Base-by-base conservation (phyloP, 768 basidiomycete genomes). In the Brasilioporus rufonigricans region DNA sequence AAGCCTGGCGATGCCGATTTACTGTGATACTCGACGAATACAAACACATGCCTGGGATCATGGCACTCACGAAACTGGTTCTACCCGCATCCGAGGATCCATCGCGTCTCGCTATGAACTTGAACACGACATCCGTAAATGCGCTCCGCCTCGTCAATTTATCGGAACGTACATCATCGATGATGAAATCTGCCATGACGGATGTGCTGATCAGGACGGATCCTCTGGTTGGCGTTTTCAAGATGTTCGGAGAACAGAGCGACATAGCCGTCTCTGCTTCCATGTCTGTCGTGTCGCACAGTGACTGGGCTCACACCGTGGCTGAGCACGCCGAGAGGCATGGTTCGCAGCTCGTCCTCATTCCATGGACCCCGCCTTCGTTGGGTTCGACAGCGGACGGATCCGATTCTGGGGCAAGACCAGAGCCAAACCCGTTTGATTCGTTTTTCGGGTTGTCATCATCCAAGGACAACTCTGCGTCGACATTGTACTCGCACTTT, bases 11-110 rank as follows among this genome's bases (percentile, higher is more conserved):
- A 3, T 44, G 48, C 44, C 79, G 84, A 26, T 89, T 94, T 71
- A 82, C 88, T 0, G 84, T 98, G 56, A 86, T 98, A n/a, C 80
- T 98, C 12, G 93, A 96, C 65, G 91, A 87, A 70, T 76, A 95
- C 54, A 91, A 93, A 59, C 90, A 95, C 66, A 72, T 98, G 16
- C 87, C 94, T 0, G 85, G 88, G 6, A 85, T 93, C 74, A 94
- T 99, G 90, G 83, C 91, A 3, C 76, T 98, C 41, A 84, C 90
- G 0, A 89, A 95, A 65, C 81, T 98, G 31, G 77, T 97, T 19
- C 85, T 86, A 19, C 71, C 77, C 53, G 49, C 63, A 7, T 24
- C 50, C 0, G 58, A 58, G 10, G 62, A 58, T n/a, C 1, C 40
- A 9, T 21, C 24, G 23, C 46, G 61, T 38, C 35, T 11, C 10